These are phyloP conservation scores for Acrodontium crateriforme DNA, from an alignment of 2,329 filamentous ascomycete species.

Conservation along the genomic window DNA sequence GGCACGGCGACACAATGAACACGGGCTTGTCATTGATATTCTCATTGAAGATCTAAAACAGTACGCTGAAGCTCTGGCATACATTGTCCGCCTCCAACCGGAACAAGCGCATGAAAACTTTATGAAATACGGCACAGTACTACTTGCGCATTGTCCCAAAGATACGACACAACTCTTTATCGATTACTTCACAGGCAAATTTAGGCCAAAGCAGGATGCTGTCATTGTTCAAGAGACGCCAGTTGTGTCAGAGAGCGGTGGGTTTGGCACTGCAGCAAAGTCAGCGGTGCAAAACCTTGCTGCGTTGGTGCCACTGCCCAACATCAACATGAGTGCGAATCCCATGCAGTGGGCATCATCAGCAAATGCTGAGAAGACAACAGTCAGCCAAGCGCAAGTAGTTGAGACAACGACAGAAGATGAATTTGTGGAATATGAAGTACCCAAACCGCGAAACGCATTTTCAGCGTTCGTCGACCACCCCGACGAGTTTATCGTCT, in stretches of 20 bases:
- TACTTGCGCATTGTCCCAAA: constrained; percentile 73
- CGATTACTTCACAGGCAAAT: constrained; percentile 84
- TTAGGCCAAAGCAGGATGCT: constrained; percentile 56
- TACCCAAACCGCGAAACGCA: constrained; percentile 72
- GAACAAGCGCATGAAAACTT: constrained; percentile 73
- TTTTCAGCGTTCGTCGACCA: constrained; percentile 97
- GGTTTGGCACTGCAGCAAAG: constrained; percentile 39
- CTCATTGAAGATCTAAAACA: constrained; percentile 89
- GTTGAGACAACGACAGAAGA: constrained; percentile 40
- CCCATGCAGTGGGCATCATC: constrained; percentile 23
- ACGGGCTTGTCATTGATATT: constrained; percentile 87
- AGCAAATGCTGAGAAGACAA: constrained; percentile 39
- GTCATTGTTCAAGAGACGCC: constrained; percentile 36
- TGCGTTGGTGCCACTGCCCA: constrained; percentile 69
- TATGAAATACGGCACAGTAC: constrained; percentile 87
- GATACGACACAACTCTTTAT: constrained; percentile 81
- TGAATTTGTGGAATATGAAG: constrained; percentile 49
- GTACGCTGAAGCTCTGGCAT: constrained; percentile 76
- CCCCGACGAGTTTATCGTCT: constrained; percentile 77
- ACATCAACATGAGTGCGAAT: constrained; percentile 51
- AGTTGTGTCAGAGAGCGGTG: constrained; percentile 15
- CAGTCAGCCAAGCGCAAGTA: constrained; percentile 40
- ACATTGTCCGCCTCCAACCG: constrained; percentile 78
- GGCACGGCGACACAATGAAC: constrained; percentile 85
- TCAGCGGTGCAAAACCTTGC: constrained; percentile 77